Conservation (phyloP, 352 stramenopile genomes). For the Phytophthora megakarya region DNA sequence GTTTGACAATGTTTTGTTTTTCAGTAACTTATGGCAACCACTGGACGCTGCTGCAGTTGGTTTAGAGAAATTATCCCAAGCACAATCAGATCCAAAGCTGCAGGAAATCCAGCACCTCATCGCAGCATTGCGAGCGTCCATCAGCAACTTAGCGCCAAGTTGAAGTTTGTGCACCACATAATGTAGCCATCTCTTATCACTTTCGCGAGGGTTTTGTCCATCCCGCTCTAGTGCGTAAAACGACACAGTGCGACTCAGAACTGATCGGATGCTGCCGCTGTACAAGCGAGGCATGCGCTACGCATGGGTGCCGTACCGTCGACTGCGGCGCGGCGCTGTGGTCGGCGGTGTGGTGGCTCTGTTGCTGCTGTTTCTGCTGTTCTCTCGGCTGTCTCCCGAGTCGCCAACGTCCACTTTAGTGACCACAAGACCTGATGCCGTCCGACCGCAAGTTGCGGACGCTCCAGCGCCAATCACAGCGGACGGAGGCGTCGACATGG, state of each 20-base stretch:
- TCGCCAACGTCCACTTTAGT: slow-evolving; percentile 3
- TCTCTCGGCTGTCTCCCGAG: slow-evolving; percentile 34
- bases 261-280: slow-evolving; percentile 57
- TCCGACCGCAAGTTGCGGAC: slow-evolving; percentile 3
- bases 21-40: background rate
- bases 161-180: background rate
- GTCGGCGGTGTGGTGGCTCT: slow-evolving; percentile 42
- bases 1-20: too few species aligned
- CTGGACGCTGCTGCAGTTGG: background rate
- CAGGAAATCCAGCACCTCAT: slow-evolving; percentile 52
- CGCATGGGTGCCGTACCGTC: slow-evolving; percentile 59
- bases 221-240: slow-evolving; percentile 14
- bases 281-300: slow-evolving; percentile 74
- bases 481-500: slow-evolving; percentile 19
- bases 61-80: background rate
- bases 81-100: slow-evolving; percentile 33
- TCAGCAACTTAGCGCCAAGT: background rate
- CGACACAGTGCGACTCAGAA: background rate
- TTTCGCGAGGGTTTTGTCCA: background rate
- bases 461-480: slow-evolving; percentile 4
- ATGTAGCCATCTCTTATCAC: background rate
- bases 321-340: slow-evolving; percentile 60
- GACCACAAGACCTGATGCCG: slow-evolving; percentile 16
- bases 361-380: slow-evolving; percentile 64
- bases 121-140: slow-evolving; percentile 33